Evolutionary conservation across 257 asterid genomes (phyloP), one percentile per base, ranked within the genome.

Genomic region (Craterostigma plantagineum): DNA sequence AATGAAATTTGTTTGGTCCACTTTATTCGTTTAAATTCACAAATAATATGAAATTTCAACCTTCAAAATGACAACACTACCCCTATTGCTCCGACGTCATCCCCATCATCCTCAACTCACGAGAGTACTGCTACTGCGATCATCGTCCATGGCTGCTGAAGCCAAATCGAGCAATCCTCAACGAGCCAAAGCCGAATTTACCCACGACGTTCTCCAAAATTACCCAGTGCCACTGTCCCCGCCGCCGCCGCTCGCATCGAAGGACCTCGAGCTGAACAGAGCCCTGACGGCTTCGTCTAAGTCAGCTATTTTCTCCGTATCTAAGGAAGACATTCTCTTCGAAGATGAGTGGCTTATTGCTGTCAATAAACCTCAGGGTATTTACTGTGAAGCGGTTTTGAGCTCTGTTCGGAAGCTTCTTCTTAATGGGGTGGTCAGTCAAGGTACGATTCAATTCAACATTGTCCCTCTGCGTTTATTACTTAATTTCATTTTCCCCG

Each of bases 281-380:
- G 94, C 94, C 34, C 45, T 78, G 34, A 59, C 93, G 14, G 93
- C 94, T 18, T 73, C 91, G 10, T 76, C 94, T 10, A 78, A 63
- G 46, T 86, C 94, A 3, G 50, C 90, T 33, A 69, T 73, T 11
- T 81, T 81, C 47, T 42, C 79, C 46, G 82, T 85, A 38, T 69
- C 87, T 0, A 60, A 64, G 63, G 49, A 43, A 7, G 87, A 86
- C 10, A 69, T 81, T 9, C 66, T 86, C n/a, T 81, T 75, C 58
- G 84, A 85, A 65, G 94, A 85, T 16, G 74, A 81, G 42, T 85
- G 94, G 94, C 72, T 81, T 47, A 65, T 86, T 54, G 94, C 93
- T 12, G 70, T 86, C 11, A 81, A 86, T 48, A 86, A 86, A 60
- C 94, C 97, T 58, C 84, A 48, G 15, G 93, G 94, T 7, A 49